These are phyloP conservation scores for Sphaerosporella brunnea DNA, from an alignment of 495 filamentous ascomycete genomes.

Conservation along the genomic window DNA sequence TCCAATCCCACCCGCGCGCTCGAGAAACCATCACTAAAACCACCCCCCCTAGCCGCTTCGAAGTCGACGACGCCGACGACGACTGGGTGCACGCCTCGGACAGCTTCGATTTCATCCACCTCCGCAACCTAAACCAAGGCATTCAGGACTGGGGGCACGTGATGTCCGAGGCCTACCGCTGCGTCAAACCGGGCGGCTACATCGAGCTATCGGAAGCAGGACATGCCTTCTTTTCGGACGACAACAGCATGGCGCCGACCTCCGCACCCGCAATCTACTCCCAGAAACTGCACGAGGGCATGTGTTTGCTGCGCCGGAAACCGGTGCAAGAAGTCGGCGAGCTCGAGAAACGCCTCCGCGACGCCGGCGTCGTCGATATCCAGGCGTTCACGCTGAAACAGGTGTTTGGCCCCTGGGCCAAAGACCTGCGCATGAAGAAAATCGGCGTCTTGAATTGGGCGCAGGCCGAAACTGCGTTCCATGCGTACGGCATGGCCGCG, in stretches of 20 bases:
- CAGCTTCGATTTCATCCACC: constrained; percentile 1
- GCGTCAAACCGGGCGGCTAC: not conserved
- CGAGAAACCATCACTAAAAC: not conserved
- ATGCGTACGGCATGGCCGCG: not conserved
- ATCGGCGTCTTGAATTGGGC: constrained; percentile 22
- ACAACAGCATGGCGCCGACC: not conserved
- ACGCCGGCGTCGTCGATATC: constrained; percentile 5
- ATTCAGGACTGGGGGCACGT: not conserved
- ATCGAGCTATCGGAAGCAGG: not conserved
- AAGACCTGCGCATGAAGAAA: constrained; percentile 33
- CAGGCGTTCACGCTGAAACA: constrained; percentile 3
- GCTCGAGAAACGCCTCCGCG: not conserved
- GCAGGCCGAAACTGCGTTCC: not conserved
- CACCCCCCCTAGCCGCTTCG: not conserved
- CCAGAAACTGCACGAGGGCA: not conserved
- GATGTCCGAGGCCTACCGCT: not conserved
- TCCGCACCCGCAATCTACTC: not conserved
- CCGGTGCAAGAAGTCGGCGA: not conserved
- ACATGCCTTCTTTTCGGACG: not conserved
- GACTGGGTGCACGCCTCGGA: not conserved
- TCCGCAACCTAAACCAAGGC: not conserved
- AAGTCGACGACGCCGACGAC: constrained; percentile 2
- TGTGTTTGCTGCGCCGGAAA: not conserved
- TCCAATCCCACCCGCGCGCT: not conserved
- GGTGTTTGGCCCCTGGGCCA: constrained; percentile 34